These are phyloP conservation scores for Nannochloropsis gaditana DNA, from an alignment of 108 stramenopile species.

Conservation along the genomic window DNA sequence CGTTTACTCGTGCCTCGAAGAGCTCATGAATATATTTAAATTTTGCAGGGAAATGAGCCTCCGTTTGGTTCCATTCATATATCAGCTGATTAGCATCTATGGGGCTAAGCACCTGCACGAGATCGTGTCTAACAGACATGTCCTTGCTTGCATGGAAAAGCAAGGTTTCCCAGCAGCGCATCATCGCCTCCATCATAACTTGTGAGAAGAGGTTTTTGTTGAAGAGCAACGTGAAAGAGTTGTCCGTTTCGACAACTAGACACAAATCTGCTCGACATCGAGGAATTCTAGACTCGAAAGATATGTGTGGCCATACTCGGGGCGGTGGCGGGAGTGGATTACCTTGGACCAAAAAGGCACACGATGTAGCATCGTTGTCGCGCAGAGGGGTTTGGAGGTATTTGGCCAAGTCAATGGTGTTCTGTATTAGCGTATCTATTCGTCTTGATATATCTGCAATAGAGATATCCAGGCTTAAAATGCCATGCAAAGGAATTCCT, in stretches of 20 bases:
- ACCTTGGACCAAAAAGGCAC: background rate
- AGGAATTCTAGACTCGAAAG: background rate
- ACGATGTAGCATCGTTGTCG: background rate
- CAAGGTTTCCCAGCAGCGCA: background rate
- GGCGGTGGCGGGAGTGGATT: background rate
- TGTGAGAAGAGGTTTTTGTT: background rate
- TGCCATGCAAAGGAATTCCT: background rate
- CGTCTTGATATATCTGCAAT: background rate
- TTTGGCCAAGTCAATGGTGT: background rate
- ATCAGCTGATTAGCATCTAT: background rate
- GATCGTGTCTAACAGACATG: background rate
- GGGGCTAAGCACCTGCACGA: background rate
- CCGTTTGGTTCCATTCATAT: background rate
- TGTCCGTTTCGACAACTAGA: background rate
- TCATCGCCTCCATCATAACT: background rate
- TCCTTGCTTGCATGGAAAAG: background rate
- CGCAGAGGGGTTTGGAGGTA: too few relatives aligned
- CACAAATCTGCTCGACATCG: background rate
- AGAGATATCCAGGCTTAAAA: background rate
- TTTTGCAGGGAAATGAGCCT: background rate
- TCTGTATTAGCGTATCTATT: background rate
- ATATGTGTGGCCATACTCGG: background rate
- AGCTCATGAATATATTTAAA: background rate
- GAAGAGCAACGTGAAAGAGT: background rate
- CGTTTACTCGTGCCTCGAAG: constrained; percentile 15